Conservation (phyloP, 2,329 filamentous ascomycete genomes). For the Alternaria brassicae region DNA sequence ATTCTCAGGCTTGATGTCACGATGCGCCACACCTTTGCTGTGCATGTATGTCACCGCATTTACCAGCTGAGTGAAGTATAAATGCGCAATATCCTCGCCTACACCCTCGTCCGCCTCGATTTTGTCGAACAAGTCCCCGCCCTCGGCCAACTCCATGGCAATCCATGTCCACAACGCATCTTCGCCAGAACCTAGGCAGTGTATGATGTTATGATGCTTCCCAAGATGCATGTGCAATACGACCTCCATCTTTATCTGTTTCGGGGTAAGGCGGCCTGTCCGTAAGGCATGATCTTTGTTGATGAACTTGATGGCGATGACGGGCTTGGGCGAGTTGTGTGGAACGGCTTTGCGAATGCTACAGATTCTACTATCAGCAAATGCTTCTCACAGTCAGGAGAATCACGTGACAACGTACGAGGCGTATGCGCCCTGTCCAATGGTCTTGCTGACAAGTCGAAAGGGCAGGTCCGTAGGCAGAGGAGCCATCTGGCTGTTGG, state of each 20-base stretch:
- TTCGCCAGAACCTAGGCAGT: constrained; percentile 87
- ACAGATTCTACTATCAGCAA: not conserved
- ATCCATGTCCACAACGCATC: constrained; percentile 94
- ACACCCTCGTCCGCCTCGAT: constrained; percentile 97
- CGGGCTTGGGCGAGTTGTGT: constrained; percentile 68
- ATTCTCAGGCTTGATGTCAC: constrained; percentile 81
- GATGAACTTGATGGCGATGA: constrained; percentile 98
- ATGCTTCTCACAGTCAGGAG: not conserved
- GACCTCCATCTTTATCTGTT: constrained; percentile 92
- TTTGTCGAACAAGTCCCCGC: constrained; percentile 98
- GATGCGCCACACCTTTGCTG: constrained; percentile 91
- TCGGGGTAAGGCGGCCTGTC: constrained; percentile 84
- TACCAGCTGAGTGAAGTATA: constrained; percentile 93
- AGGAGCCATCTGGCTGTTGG: constrained; percentile 81
- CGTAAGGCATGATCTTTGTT: constrained; percentile 94
- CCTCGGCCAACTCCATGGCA: constrained; percentile 95
- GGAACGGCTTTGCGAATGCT: constrained; percentile 89
- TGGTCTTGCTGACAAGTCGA: constrained; percentile 92
- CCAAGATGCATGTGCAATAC: constrained; percentile 87
- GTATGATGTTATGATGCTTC: constrained; percentile 90
- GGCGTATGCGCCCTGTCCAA: constrained; percentile 95
- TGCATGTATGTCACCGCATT: constrained; percentile 94
- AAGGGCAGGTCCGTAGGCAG: constrained; percentile 87
- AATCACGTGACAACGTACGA: constrained; percentile 61
- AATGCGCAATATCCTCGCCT: constrained; percentile 91